Base-by-base conservation (phyloP, 305 asterid genomes). In the Andrographis paniculata region DNA sequence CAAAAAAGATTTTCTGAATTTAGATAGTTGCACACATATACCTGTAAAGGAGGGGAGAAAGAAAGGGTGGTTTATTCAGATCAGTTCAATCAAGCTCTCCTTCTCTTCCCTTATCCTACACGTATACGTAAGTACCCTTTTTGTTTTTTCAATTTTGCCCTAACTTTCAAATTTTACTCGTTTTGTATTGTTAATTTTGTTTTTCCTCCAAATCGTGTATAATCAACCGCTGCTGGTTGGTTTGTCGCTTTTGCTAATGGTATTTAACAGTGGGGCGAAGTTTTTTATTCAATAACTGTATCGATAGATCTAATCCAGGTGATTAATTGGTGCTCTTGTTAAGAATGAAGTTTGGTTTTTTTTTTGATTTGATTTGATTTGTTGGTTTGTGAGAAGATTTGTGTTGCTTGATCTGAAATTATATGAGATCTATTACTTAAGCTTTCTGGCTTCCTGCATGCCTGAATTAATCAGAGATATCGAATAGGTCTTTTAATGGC, bases 31-130 rank as follows among this genome's bases (percentile, higher is more conserved):
- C 59, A 49, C 19, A 48, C 46, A 50, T 60, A 63, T 60, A 63
- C 66, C 58, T 64, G 63, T 60, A 69, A 53, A 43, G 68, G 52
- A 59, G 47, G 42, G 17, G 55, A 52, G 53, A 42, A 56, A 68
- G 55, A 58, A 40, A 56, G 59, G 69, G 59, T 73, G 50, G 56
- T 69, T 45, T 19, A 45, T 68, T 62, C 66, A 19, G 61, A 50
- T 53, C 64, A 37, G 58, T 68, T 48, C 73, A 63, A 66, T 71
- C 86, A 66, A 55, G 55, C 28, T 24, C 51, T 20, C 4, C 51
- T 45, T 19, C 43, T 36, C 60, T 37, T 27, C 21, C 28, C 48
- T 19, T 28, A 48, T 42, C 63, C 56, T 24, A 45, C 17, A 39
- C 43, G 51, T 11, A 4, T 23, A 4, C 14, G 49, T 37, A 37